Conservation (phyloP, 805 yeast species). For the Barnettozyma pratensis region DNA sequence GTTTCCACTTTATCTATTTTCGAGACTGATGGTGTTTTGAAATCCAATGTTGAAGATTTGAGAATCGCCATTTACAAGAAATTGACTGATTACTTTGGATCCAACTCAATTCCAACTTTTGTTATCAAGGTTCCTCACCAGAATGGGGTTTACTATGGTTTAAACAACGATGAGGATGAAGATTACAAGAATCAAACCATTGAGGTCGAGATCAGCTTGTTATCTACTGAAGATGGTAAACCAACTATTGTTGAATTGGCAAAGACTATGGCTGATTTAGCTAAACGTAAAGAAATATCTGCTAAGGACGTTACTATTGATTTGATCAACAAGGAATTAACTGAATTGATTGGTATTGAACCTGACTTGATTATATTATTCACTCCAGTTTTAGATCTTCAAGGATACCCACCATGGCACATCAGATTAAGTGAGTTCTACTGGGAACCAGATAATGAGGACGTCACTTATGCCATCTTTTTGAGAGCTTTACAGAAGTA, state of each 20-base stretch:
- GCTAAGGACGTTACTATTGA: conserved; percentile 67
- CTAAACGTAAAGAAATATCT: conserved; percentile 52
- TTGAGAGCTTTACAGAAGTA: conserved; percentile 70
- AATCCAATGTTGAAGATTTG: conserved; percentile 48
- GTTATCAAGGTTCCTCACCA: conserved; percentile 64
- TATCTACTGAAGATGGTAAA: conserved; percentile 80
- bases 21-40: conserved; percentile 71
- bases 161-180: conserved; percentile 28
- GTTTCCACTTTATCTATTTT: conserved; percentile 66
- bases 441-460: conserved; percentile 83
- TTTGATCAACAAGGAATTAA: conserved; percentile 67
- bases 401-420: conserved; percentile 99
- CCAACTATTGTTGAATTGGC: conserved; percentile 86
- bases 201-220: conserved; percentile 58
- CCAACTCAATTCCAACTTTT: conserved; percentile 58
- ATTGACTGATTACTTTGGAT: conserved; percentile 69
- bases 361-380: conserved; percentile 86
- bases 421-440: conserved; percentile 83
- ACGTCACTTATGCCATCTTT: conserved; percentile 78
- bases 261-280: conserved; percentile 75
- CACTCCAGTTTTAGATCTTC: conserved; percentile 82
- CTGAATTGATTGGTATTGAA: conserved; percentile 78
- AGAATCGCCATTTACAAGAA: conserved; percentile 52
- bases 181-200: conserved; percentile 30
- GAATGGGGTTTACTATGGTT: conserved; percentile 43